A percentile compares a stretch with the other conserved stretches of the same genome.
phyloP scores from a whole-genome alignment of 306 rosid species.

The Clitoria ternatea region DNA sequence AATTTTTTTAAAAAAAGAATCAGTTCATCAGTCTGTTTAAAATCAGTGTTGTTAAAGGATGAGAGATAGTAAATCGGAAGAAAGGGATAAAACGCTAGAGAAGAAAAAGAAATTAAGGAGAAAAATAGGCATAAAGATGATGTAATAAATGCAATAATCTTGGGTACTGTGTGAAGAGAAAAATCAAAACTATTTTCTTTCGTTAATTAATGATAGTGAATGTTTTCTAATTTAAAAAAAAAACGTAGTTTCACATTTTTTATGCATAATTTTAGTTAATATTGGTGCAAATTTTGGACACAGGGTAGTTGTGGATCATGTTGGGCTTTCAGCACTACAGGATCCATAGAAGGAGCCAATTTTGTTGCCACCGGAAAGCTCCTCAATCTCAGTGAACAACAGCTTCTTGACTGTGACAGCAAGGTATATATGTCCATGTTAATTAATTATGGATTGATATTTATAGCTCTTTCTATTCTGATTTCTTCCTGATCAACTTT shows the following conservation, averaged over 20 bases:
- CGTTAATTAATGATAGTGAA: neutral
- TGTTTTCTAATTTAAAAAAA: neutral
- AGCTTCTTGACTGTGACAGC: slow-evolving; percentile 85
- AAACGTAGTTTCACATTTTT: neutral
- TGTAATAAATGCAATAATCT: too few relatives aligned
- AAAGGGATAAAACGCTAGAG: too few relatives aligned
- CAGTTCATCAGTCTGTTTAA: too few relatives aligned
- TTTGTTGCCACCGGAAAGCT: slow-evolving; percentile 78
- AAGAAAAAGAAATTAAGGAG: too few relatives aligned
- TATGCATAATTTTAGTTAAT: neutral
- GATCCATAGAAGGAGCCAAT: slow-evolving; percentile 85
- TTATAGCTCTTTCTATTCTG: neutral
- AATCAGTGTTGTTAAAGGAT: too few relatives aligned
- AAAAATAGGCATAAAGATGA: too few relatives aligned
- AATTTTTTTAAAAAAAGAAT: too few relatives aligned
- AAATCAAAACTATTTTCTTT: neutral
- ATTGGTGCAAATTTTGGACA: neutral
- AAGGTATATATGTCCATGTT: slow-evolving; percentile 27
- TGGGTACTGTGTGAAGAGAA: too few relatives aligned
- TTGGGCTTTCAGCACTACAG: slow-evolving; percentile 96
- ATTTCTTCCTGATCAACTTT: neutral
- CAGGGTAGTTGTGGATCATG: slow-evolving; percentile 90
- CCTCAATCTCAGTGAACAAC: slow-evolving; percentile 85
- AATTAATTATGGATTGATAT: neutral
- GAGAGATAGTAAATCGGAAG: too few relatives aligned